These are phyloP conservation scores for Sclerotiophoma versabilis DNA, from an alignment of 2,329 filamentous ascomycete genomes.

Conservation along the genomic window DNA sequence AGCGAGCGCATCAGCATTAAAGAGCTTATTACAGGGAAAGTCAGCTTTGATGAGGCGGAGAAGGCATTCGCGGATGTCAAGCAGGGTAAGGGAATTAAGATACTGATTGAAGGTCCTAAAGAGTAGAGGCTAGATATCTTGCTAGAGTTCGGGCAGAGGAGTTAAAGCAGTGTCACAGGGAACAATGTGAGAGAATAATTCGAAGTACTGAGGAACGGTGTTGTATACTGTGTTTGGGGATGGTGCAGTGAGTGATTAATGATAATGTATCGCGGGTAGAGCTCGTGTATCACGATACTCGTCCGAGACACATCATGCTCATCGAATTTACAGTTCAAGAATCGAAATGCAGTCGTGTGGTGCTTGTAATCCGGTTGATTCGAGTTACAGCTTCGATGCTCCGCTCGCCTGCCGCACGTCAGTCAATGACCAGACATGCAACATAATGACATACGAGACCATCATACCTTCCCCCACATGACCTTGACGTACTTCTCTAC, in stretches of 20 bases:
- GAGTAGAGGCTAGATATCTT: constrained; percentile 17
- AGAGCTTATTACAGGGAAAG: constrained; percentile 77
- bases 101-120: constrained; percentile 58
- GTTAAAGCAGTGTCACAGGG: neutral
- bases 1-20: constrained; percentile 76
- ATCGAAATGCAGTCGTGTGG: too few relatives aligned
- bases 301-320: too few relatives aligned
- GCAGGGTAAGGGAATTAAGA: constrained; percentile 78
- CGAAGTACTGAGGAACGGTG: neutral
- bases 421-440: neutral
- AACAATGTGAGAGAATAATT: neutral
- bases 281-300: neutral
- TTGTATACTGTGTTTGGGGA: neutral
- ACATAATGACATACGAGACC: neutral
- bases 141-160: neutral
- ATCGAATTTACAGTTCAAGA: too few relatives aligned
- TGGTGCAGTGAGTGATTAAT: neutral
- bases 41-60: constrained; percentile 83
- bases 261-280: neutral
- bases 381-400: constrained; percentile 3
- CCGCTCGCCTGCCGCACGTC: neutral
- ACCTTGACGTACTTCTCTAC: constrained; percentile 54
- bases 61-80: constrained; percentile 87
- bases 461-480: constrained; percentile 44
- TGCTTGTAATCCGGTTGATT: too few relatives aligned